Evolutionary conservation across 2,329 filamentous ascomycete genomes (phyloP), one percentile per base, ranked within the genome.

Genomic region (Exophiala bonariae): DNA sequence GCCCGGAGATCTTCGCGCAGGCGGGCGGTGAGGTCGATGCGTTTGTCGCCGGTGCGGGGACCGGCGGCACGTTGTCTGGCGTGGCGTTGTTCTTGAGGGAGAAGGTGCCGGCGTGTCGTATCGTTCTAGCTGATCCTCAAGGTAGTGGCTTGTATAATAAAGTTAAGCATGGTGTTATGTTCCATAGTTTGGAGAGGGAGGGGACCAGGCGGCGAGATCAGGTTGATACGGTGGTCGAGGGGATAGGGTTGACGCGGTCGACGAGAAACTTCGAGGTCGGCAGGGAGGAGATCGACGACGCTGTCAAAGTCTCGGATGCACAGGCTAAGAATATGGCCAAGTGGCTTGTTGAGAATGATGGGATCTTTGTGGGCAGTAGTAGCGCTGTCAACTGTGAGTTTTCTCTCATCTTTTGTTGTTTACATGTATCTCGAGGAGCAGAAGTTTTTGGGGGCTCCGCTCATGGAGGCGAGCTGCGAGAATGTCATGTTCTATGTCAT

Each of bases 181-280:
- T 96, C 70, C 87, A 90, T 50, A 62, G 79, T 1, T 95, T 88
- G 22, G 93, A 99, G 71, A 81, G 80, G 55, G 93, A 99, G 74
- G 93, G 93, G 3, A 97, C 92, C 10, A 78, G 93, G 11, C 79
- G 95, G 39, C 78, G 93, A 49, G 84, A 88, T 60, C 95, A 99
- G 69, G 89, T 99, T 42, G 95, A 99, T 72, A 91, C 86, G 3
- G 89, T 99, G 55, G 89, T 99, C 20, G 95, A 99, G 70, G 93
- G 93, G 1, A 89, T 99, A 55, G 93, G 93, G 1, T 87, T 97
- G 67, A 99, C 96, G 65, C 84, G 93, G 2, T 78, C 96, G n/a
- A 99, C 93, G 1, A 80, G 83, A 43, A 99, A 97, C 66, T 93
- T 99, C 56, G 88, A 96, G 64, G 85, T 84, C 20, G 93, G 92